Base-by-base conservation (phyloP, 2,329 filamentous ascomycete genomes). In the Lecanicillium sp. region DNA sequence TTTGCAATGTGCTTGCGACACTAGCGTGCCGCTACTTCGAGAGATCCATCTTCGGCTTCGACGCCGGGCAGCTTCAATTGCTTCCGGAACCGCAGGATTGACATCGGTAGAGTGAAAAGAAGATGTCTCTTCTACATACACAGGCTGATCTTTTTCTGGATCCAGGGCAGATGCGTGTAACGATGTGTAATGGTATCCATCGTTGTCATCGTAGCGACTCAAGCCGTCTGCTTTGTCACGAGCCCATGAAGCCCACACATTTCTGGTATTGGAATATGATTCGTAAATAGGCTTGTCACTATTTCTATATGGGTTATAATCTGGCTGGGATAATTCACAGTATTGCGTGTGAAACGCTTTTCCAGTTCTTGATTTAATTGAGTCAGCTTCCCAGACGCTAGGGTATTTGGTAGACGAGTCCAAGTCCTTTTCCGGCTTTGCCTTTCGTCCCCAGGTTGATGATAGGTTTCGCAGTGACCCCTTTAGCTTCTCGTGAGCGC, bases 1-100 rank as follows among this genome's bases (percentile, higher is more conserved):
- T 2, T 41, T 35, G 16, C 58, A 61, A n/a, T 46, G 41, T 11
- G 43, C 49, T 30, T 48, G 53, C 8, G 55, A 50, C 15, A 60
- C 32, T 1, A 58, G 37, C 3, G 49, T 43, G 1, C 40, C 43
- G 11, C 43, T 44, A 30, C 48, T 48, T 14, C 48, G 46, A 15
- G 51, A 49, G 13, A 49, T 38, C 33, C 42, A 44, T 9, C 48
- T 46, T 29, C 45, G 47, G 8, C 43, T 41, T 8, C 29, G 29
- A 12, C 34, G 34, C 18, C 39, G 31, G 4, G 9, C 29, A 25
- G 30, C 29, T 34, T 33, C 29, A 30, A 19, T 17, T 25, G 22
- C 22, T 11, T 25, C 22, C 11, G 6, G 22, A 11, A 25, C 22
- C 22, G 22, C 22, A 25, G 22, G 22, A 11, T 25, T 25, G 22